These are phyloP conservation scores for Nicotiana benthamiana DNA, from an alignment of 257 asterid genomes.

Conservation along the genomic window DNA sequence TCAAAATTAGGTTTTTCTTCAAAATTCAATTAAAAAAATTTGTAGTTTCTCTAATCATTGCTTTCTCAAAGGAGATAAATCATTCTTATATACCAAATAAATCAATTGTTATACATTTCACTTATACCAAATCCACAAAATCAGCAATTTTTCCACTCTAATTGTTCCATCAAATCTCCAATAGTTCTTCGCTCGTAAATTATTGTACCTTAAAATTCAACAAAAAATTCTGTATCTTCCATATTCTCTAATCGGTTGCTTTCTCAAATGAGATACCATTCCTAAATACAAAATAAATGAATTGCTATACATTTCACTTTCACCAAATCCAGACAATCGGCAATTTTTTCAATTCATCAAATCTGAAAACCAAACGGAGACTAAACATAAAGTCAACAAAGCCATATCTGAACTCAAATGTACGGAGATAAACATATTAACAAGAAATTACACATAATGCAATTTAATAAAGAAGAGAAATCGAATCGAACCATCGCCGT, in stretches of 20 bases:
- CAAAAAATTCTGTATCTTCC: neutral
- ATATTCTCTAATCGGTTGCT: neutral
- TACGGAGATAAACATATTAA: neutral
- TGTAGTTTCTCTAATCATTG: neutral
- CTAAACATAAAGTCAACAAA: neutral
- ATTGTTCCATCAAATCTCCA: neutral
- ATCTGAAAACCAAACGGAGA: neutral
- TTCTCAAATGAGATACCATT: neutral
- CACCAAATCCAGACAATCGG: neutral
- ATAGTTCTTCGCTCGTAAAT: neutral
- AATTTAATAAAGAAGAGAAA: neutral
- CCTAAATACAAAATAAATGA: neutral
- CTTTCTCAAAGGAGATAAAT: neutral
- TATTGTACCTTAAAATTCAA: neutral
- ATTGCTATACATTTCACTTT: neutral
- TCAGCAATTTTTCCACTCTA: neutral
- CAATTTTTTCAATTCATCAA: neutral
- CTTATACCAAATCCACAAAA: neutral
- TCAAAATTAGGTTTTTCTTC: neutral
- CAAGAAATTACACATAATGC: no score
- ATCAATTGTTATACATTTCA: neutral
- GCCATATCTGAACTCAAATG: neutral
- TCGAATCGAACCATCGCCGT: conserved; percentile 11
- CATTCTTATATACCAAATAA: neutral
- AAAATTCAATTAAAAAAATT: neutral